phyloP scores from a whole-genome alignment of 208 protist species.

The Trypanosoma lewisi region DNA sequence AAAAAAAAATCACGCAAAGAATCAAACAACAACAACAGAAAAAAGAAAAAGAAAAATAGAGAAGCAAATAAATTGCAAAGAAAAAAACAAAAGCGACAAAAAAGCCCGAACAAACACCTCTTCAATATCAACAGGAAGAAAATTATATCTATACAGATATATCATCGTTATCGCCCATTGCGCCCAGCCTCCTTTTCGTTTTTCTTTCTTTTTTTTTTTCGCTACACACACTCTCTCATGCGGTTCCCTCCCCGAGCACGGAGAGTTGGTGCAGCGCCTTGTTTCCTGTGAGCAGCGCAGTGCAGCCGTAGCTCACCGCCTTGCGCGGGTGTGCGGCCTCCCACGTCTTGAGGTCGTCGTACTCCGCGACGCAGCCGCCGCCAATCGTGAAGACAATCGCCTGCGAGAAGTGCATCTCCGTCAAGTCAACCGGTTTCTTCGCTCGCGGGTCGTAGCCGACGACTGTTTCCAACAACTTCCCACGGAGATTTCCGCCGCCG shows the following conservation, averaged over 20 bases:
- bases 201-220: background rate
- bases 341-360: conserved; percentile 88
- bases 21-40: background rate
- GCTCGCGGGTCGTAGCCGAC: conserved; percentile 74
- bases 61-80: background rate
- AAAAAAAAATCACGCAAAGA: too few relatives aligned
- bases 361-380: conserved; percentile 83
- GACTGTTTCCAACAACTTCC: conserved; percentile 51
- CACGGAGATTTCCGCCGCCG: conserved; percentile 20
- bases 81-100: background rate
- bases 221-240: conserved; percentile 1
- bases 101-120: background rate
- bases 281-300: conserved; percentile 68
- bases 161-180: background rate
- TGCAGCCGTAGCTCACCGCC: conserved; percentile 87
- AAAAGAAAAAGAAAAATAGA: background rate
- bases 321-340: conserved; percentile 69
- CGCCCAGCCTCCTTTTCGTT: background rate
- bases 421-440: conserved; percentile 56
- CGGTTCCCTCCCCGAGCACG: conserved; percentile 34
- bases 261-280: conserved; percentile 77
- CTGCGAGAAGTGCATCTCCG: conserved; percentile 74
- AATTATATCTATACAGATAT: too few relatives aligned
- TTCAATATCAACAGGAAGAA: too few relatives aligned
- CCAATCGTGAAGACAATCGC: conserved; percentile 86